Base-by-base conservation (phyloP, 306 rosid genomes). In the Fagus crenata region DNA sequence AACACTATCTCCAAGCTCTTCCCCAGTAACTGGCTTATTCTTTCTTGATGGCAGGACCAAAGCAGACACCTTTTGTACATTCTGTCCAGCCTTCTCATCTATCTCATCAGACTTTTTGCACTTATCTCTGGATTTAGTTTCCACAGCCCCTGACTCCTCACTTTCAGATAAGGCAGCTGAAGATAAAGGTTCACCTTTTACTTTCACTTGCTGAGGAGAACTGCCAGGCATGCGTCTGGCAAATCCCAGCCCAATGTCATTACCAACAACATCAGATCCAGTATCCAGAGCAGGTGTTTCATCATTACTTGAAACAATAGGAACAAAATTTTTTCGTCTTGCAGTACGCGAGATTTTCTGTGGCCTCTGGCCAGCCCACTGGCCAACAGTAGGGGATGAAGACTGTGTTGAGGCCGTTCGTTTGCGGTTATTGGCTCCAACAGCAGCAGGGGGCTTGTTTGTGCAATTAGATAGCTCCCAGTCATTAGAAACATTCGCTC, bases 321-420 rank as follows among this genome's bases (percentile, higher is more conserved):
- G 93, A 85, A 86, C 78, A 22, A 89, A 82, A 85, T 89, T 92
- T 81, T 98, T 86, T 81, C 99, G 85, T 76, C 99, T 87, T 78
- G 99, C 98, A 76, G 91, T 85, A 46, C 98, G 97, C n/a, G 99
- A 93, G 85, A 84, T 96, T 83, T 96, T 96, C 77, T 91, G 99
- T 18, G 96, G 92, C 87, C 99, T 89, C 86, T 96, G 98, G 77
- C 88, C 85, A 43, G 88, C 88, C 92, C 97, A 92, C 40, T 81
- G 93, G 61, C 90, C 87, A 76, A 90, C 97, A 51, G 99, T 98
- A 36, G 96, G 97, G 59, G 99, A 96, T 64, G 99, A 88, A 76
- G 98, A 86, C 64, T 87, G 86, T 72, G 89, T 85, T 14, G 99
- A 85, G 61, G 91, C 82, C 84, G 64, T 86, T 65, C 98, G 96